phyloP scores from a whole-genome alignment of 345 rosid genomes.

The Anastatica hierochuntica region DNA sequence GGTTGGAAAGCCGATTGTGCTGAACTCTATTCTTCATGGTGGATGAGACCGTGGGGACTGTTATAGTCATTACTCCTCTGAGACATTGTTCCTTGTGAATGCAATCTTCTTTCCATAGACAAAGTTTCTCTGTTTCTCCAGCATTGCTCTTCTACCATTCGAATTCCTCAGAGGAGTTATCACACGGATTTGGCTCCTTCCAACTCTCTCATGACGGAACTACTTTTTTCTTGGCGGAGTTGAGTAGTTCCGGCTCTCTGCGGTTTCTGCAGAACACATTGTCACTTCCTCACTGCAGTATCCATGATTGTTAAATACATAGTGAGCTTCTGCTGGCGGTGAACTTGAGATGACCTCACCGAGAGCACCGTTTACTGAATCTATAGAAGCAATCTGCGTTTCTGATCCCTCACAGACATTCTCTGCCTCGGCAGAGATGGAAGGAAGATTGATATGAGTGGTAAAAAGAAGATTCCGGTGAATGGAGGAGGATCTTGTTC shows the following conservation, averaged over 20 bases:
- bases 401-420: slow-evolving; percentile 20
- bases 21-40: slow-evolving; percentile 69
- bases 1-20: slow-evolving; percentile 32
- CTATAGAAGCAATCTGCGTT: slow-evolving; percentile 53
- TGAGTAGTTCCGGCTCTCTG: slow-evolving; percentile 80
- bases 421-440: slow-evolving; percentile 43
- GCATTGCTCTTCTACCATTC: slow-evolving; percentile 37
- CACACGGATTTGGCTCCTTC: slow-evolving; percentile 89
- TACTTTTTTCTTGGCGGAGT: slow-evolving; percentile 63
- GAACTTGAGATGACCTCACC: slow-evolving; percentile 43
- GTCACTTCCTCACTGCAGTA: slow-evolving; percentile 70
- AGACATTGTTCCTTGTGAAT: slow-evolving; percentile 59
- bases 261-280: slow-evolving; percentile 97
- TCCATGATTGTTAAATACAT: slow-evolving; percentile 20
- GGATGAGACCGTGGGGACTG: slow-evolving; percentile 84
- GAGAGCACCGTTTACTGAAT: slow-evolving; percentile 51
- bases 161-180: slow-evolving; percentile 42
- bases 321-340: slow-evolving; percentile 20
- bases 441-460: slow-evolving; percentile 74
- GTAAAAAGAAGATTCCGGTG: slow-evolving; percentile 88
- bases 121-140: slow-evolving; percentile 68
- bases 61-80: slow-evolving; percentile 87
- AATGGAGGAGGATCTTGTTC: slow-evolving; percentile 31
- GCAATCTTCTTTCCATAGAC: slow-evolving; percentile 61
- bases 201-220: slow-evolving; percentile 47